Percentiles rank a stretch among this genome's conserved stretches.
Conservation (phyloP, 2,329 filamentous ascomycete genomes). For the Thelonectria blattea region DNA sequence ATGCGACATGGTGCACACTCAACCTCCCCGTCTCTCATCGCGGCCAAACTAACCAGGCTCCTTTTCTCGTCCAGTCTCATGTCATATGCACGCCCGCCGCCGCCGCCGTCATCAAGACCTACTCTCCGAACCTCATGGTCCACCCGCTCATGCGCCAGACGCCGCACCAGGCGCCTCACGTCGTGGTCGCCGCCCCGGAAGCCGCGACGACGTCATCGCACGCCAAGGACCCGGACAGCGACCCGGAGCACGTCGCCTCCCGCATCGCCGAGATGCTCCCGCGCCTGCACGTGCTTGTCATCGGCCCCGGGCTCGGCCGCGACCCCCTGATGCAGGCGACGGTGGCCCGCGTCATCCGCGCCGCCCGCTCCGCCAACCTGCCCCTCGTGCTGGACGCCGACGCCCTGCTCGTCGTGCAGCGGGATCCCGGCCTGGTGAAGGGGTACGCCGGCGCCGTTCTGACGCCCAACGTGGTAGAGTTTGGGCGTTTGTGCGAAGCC, state of each 20-base stretch:
- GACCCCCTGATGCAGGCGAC: conserved; percentile 91
- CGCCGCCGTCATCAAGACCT: conserved; percentile 90
- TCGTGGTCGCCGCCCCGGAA: conserved; percentile 51
- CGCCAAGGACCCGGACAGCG: conserved; percentile 52
- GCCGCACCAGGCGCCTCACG: conserved; percentile 34
- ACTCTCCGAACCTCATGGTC: conserved; percentile 98
- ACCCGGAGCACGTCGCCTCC: conserved; percentile 66
- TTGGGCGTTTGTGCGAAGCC: conserved; percentile 78
- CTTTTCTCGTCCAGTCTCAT: conserved; percentile 74
- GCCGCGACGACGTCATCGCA: conserved; percentile 34
- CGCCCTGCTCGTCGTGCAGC: conserved; percentile 79
- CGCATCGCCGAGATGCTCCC: conserved; percentile 80
- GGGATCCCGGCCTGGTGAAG: conserved; percentile 74
- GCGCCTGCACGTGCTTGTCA: conserved; percentile 88
- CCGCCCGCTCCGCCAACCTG: conserved; percentile 73
- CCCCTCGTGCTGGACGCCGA: conserved; percentile 93
- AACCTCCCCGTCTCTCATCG: background rate
- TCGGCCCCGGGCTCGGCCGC: conserved; percentile 89
- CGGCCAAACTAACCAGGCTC: conserved; percentile 9
- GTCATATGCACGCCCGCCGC: conserved; percentile 94
- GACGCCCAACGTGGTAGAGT: conserved; percentile 95
- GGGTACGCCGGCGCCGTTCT: conserved; percentile 86
- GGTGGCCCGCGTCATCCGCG: conserved; percentile 77
- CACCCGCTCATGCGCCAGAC: conserved; percentile 92
- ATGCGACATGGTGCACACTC: conserved; percentile 75